Evolutionary conservation across 768 basidiomycete genomes (phyloP), one percentile per base, ranked within the genome.

Genomic region (Serpula lacrymans): DNA sequence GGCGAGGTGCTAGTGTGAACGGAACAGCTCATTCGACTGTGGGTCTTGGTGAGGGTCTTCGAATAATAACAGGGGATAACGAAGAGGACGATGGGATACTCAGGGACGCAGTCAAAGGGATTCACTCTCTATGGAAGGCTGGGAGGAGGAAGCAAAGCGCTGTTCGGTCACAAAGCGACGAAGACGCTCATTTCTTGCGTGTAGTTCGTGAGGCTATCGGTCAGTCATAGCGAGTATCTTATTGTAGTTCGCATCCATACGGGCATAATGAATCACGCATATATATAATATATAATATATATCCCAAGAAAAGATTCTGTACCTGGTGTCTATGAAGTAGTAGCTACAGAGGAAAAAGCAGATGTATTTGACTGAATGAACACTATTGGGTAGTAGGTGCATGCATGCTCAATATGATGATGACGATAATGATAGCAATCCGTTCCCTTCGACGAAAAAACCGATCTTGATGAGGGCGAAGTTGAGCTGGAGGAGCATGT

Each of bases 51-150:
- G 18, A 42, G 31, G 20, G 6, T 22, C 37, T 5, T n/a, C 6
- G 6, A 14, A 33, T 14, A 33, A 7, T 6, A 6, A 26, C 16
- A 17, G 17, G 24, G 6, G 41, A 27, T 9, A 35, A 37, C 8
- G 18, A 29, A 29, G 21, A 55, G 34, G 60, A 49, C 14, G 65
- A 70, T 34, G 65, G 65, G 20, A 69, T 74, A 14, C 59, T 85
- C 33, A 69, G 64, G 28, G 71, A 76, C 26, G 69, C 73, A 23
- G 71, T 84, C 35, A 69, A 65, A 43, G 74, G 78, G 2, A 55
- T 87, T 28, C 84, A 77, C 56, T 64, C 57, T 21, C 68, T 85
- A 16, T 85, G 84, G 83, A 75, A 63, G 53, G 51, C 69, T 8
- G 61, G 68, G 21, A 63, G 58, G 34, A 49, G 42, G 37, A 55